Conservation (phyloP, 2,329 filamentous ascomycete species). For the Aspergillus latus region DNA sequence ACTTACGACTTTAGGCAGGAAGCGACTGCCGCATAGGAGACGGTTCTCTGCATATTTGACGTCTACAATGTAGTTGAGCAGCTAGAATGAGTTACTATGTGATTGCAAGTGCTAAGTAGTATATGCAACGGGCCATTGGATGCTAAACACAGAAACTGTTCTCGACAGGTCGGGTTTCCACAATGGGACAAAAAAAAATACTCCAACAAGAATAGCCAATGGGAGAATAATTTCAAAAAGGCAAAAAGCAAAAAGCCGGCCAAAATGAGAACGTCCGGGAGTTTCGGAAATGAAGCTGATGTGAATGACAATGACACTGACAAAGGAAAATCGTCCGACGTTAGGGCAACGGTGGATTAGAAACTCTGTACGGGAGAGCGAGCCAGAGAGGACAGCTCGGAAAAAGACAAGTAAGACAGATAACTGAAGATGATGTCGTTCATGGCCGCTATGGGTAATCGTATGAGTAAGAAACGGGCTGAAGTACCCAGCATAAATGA, state of each 20-base stretch:
- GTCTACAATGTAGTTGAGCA: background rate
- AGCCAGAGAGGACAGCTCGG: constrained; percentile 1
- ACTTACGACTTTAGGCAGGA: constrained; percentile 53
- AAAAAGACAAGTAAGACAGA: constrained; percentile 7
- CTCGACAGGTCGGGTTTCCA: constrained; percentile 16
- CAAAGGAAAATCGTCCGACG: constrained; percentile 37
- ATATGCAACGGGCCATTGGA: constrained; percentile 19
- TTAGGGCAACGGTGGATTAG: constrained; percentile 16
- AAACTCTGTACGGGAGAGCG: background rate
- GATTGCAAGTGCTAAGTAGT: constrained; percentile 8
- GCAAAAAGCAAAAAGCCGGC: constrained; percentile 15
- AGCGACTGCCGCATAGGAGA: background rate
- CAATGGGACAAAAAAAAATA: constrained; percentile 9
- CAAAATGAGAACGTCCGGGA: constrained; percentile 24
- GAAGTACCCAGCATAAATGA: constrained; percentile 20
- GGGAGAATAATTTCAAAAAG: constrained; percentile 6
- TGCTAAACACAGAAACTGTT: constrained; percentile 20
- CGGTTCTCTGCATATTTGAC: background rate
- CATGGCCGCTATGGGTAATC: constrained; percentile 25
- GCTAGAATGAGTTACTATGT: constrained; percentile 11
- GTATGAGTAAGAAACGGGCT: constrained; percentile 19
- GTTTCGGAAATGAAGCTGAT: constrained; percentile 14
- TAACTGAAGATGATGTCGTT: constrained; percentile 17
- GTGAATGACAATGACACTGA: constrained; percentile 25
- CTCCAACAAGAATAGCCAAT: constrained; percentile 17